Evolutionary conservation across 768 basidiomycete genomes (phyloP).

Genomic region (Tulasnella sp.): DNA sequence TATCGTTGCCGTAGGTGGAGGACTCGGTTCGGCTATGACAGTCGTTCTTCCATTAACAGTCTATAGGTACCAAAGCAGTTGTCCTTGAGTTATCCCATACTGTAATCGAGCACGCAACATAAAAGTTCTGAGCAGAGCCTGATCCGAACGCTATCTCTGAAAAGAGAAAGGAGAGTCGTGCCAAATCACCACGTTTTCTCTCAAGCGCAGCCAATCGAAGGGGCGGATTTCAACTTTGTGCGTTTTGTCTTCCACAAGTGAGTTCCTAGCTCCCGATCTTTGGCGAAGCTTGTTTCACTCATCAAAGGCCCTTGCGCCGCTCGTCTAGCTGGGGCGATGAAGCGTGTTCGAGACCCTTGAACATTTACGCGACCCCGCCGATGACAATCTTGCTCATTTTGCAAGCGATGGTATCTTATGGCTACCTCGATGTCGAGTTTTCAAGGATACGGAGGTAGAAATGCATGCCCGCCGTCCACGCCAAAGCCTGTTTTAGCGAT

Average conservation of each 20-base stretch:
- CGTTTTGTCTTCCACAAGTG: slow-evolving; percentile 24
- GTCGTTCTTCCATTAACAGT: neutral
- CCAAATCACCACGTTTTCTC: slow-evolving; percentile 32
- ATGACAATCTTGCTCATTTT: neutral
- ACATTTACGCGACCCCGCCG: slow-evolving; percentile 22
- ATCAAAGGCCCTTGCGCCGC: neutral
- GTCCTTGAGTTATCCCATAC: neutral
- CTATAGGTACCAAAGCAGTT: neutral
- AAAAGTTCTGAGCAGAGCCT: neutral
- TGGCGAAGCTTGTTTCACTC: no score
- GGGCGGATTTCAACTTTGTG: slow-evolving; percentile 33
- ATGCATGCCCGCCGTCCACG: neutral
- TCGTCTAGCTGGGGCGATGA: slow-evolving; percentile 1
- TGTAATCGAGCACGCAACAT: neutral
- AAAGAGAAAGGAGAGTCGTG: neutral
- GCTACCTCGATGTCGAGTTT: neutral
- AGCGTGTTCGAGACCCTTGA: slow-evolving; percentile 23
- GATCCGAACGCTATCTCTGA: neutral
- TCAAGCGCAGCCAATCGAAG: slow-evolving; percentile 29
- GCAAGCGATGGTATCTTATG: neutral
- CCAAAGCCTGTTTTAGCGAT: neutral
- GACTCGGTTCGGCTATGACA: neutral
- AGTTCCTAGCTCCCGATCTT: neutral
- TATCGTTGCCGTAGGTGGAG: slow-evolving; percentile 8
- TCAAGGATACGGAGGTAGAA: neutral